Conservation (phyloP, 208 protist species). For the Crithidia mellificae region DNA sequence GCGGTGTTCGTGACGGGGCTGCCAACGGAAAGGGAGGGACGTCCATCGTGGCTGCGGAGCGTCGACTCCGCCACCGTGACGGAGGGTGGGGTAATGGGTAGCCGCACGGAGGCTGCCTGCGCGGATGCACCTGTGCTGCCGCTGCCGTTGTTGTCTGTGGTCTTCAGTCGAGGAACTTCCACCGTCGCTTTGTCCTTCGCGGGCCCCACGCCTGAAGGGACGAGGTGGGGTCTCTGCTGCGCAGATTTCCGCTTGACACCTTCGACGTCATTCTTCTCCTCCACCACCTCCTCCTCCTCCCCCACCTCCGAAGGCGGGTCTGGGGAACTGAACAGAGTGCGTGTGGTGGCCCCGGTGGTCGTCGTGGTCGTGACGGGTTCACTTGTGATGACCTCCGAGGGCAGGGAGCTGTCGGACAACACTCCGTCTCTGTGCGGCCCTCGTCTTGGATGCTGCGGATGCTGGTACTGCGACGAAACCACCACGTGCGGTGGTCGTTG, state of each 20-base stretch:
- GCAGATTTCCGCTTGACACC: no score
- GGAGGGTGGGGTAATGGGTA: not conserved
- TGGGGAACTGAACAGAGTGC: constrained; percentile 9
- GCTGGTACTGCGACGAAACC: not conserved
- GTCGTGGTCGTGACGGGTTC: not conserved
- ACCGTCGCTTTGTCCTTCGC: no score
- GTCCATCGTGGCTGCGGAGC: not conserved
- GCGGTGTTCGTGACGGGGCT: not conserved
- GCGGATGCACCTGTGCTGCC: not conserved
- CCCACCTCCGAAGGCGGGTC: not conserved
- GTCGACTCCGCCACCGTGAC: not conserved
- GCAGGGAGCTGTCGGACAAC: not conserved
- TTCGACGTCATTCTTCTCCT: not conserved
- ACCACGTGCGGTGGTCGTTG: not conserved
- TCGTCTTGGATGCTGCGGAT: no score
- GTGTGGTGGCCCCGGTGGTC: constrained; percentile 14
- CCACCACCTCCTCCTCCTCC: not conserved
- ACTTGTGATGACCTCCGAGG: not conserved
- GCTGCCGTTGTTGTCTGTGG: not conserved
- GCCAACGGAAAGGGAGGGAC: not conserved
- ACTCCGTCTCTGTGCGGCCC: not conserved
- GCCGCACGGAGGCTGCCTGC: not conserved
- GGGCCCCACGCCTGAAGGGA: no score
- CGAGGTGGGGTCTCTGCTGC: no score
- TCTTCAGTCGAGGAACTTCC: not conserved